Evolutionary conservation across 2,329 filamentous ascomycete species (phyloP).

Genomic region (Venturia aucupariae): DNA sequence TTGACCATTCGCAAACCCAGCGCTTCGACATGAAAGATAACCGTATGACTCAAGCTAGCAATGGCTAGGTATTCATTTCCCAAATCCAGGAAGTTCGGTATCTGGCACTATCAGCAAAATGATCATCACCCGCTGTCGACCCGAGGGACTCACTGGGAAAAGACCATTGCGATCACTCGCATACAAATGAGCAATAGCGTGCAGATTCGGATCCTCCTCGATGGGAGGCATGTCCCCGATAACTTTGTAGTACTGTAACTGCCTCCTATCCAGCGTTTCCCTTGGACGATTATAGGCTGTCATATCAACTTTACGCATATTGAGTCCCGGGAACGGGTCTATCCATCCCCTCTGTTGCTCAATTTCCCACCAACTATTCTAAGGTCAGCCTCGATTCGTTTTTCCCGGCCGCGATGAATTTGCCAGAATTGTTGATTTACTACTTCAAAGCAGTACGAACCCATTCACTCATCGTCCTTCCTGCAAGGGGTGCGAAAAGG

Average conservation of each 20-base stretch:
- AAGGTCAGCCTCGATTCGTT: conserved; percentile 16
- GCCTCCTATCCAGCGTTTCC: conserved; percentile 27
- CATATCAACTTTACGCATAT: conserved; percentile 47
- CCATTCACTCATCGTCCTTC: not conserved
- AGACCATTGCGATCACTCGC: conserved; percentile 43
- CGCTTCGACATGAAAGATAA: conserved; percentile 26
- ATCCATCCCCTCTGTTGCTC: conserved; percentile 9
- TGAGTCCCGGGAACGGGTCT: conserved; percentile 32
- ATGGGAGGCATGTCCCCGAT: conserved; percentile 28
- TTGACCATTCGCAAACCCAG: conserved; percentile 21
- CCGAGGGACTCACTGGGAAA: conserved; percentile 7
- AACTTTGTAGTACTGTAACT: conserved; percentile 39
- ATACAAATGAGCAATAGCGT: conserved; percentile 49
- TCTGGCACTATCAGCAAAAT: not conserved
- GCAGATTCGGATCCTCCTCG: conserved; percentile 37
- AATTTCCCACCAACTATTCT: conserved; percentile 9
- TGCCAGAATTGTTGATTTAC: too few species aligned
- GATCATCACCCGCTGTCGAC: not conserved
- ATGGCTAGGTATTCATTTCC: conserved; percentile 23
- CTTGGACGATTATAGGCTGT: conserved; percentile 33
- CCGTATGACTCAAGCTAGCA: conserved; percentile 25
- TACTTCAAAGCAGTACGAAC: not conserved
- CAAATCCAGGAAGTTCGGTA: conserved; percentile 18
- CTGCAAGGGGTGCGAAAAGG: too few species aligned
- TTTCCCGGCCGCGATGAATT: too few species aligned